Evolutionary conservation across 176 grass and related monocot species (phyloP).

Genomic region (Oryza glumipatula): DNA sequence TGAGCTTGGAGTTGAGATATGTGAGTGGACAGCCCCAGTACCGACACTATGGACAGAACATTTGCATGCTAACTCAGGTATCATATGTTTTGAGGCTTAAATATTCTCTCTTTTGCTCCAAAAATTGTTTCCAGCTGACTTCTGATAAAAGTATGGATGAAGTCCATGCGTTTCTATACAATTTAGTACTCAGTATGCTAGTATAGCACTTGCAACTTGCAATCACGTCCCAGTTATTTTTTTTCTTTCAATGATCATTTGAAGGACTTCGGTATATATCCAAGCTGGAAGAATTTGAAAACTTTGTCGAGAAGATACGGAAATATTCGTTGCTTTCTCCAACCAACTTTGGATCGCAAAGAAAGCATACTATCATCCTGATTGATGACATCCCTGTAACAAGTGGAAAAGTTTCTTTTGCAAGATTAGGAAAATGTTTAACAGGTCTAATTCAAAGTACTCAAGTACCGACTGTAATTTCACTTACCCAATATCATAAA

Average conservation of each 20-base stretch:
- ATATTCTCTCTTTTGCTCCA: conserved; percentile 4
- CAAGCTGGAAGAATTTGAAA: conserved; percentile 97
- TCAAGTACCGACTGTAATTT: conserved; percentile 82
- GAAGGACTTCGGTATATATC: conserved; percentile 81
- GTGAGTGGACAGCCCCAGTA: conserved; percentile 88
- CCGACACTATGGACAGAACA: conserved; percentile 92
- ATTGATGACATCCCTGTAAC: conserved; percentile 92
- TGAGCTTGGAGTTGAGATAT: conserved; percentile 71
- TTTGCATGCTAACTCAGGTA: conserved; percentile 86
- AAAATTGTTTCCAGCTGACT: conserved; percentile 15
- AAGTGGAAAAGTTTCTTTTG: conserved; percentile 72
- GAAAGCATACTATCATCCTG: conserved; percentile 69
- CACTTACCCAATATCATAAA: conserved; percentile 81
- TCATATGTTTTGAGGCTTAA: conserved; percentile 27
- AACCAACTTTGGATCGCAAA: conserved; percentile 47
- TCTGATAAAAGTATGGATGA: background rate
- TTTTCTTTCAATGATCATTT: conserved; percentile 36
- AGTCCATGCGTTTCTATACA: background rate
- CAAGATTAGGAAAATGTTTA: conserved; percentile 83
- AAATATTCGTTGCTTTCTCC: conserved; percentile 80
- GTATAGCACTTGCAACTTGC: conserved; percentile 4
- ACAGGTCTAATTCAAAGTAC: conserved; percentile 65
- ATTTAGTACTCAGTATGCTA: conserved; percentile 1
- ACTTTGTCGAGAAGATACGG: conserved; percentile 81
- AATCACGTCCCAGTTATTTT: conserved; percentile 24